Percentiles rank a stretch among this genome's conserved stretches.
phyloP scores from a whole-genome alignment of 352 stramenopile genomes.

The Pythium periplocum region DNA sequence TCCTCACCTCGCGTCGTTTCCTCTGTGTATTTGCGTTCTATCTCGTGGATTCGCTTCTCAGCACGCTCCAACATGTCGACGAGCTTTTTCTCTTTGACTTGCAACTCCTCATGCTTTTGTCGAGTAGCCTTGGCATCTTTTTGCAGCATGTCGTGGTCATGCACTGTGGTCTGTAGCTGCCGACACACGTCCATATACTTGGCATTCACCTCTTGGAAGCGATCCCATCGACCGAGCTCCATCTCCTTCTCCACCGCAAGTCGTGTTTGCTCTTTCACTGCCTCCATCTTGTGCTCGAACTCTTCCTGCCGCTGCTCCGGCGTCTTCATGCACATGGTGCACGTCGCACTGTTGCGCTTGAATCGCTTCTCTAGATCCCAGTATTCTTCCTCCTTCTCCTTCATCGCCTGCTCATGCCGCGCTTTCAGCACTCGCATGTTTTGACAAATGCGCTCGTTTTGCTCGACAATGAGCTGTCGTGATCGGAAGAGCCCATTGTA shows the following conservation, averaged over 20 bases:
- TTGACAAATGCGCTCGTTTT: constrained; percentile 45
- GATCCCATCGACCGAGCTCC: constrained; percentile 59
- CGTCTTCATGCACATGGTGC: constrained; percentile 45
- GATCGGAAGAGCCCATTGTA: constrained; percentile 59
- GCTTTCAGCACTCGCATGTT: constrained; percentile 38
- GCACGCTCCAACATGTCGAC: constrained; percentile 16
- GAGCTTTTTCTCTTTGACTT: constrained; percentile 28
- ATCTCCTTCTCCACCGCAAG: constrained; percentile 45
- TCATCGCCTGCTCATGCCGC: constrained; percentile 37
- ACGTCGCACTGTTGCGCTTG: constrained; percentile 43
- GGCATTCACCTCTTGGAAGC: constrained; percentile 58
- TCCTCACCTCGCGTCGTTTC: constrained; percentile 28
- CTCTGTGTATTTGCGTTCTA: constrained; percentile 19
- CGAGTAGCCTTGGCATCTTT: constrained; percentile 15
- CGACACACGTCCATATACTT: constrained; percentile 58
- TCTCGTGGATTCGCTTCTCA: constrained; percentile 20
- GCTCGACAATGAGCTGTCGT: constrained; percentile 27
- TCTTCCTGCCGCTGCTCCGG: constrained; percentile 42
- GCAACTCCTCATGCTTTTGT: constrained; percentile 11
- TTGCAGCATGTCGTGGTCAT: constrained; percentile 21
- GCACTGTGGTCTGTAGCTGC: constrained; percentile 29
- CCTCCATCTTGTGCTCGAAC: constrained; percentile 30
- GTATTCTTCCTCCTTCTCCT: constrained; percentile 43
- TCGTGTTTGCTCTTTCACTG: constrained; percentile 42
- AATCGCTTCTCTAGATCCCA: constrained; percentile 63